These are phyloP conservation scores for Erythrobasidium yunnanense DNA, from an alignment of 768 basidiomycete species.

Conservation along the genomic window DNA sequence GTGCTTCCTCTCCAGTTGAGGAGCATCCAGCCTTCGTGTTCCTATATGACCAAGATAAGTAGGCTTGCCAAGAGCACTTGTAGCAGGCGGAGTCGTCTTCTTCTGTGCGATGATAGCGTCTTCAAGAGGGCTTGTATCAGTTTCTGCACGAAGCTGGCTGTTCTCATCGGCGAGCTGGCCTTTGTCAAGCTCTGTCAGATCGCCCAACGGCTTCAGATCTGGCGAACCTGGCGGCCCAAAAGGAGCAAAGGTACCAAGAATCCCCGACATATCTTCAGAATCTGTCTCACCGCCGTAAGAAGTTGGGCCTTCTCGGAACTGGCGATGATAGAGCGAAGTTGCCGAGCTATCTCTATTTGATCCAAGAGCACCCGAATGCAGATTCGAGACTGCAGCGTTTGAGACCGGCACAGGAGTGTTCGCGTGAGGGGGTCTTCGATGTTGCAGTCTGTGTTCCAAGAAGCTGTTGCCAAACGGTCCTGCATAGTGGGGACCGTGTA, in stretches of 20 bases:
- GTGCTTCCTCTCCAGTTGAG: not conserved
- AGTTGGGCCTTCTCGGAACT: not conserved
- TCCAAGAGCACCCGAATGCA: too few species aligned
- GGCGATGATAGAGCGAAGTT: not conserved
- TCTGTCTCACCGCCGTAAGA: not conserved
- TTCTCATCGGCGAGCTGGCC: not conserved
- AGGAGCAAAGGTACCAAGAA: slow-evolving; percentile 30
- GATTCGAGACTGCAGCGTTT: not conserved
- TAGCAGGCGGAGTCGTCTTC: too few species aligned
- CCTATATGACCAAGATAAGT: too few species aligned
- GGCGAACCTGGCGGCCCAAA: slow-evolving; percentile 6
- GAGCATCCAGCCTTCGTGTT: not conserved
- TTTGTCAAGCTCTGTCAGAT: not conserved
- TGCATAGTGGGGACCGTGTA: too few species aligned
- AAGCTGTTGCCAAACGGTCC: slow-evolving; percentile 7
- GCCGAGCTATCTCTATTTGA: not conserved
- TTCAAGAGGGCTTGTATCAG: not conserved
- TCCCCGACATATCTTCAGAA: not conserved
- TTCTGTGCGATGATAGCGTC: too few species aligned
- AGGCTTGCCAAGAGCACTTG: not conserved
- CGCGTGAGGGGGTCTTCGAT: not conserved
- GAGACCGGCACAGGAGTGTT: not conserved
- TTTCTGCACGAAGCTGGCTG: not conserved
- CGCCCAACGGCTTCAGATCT: not conserved
- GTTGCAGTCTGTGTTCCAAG: slow-evolving; percentile 14